Base-by-base conservation (phyloP, 495 filamentous ascomycete genomes). In the Letharia lupina region DNA sequence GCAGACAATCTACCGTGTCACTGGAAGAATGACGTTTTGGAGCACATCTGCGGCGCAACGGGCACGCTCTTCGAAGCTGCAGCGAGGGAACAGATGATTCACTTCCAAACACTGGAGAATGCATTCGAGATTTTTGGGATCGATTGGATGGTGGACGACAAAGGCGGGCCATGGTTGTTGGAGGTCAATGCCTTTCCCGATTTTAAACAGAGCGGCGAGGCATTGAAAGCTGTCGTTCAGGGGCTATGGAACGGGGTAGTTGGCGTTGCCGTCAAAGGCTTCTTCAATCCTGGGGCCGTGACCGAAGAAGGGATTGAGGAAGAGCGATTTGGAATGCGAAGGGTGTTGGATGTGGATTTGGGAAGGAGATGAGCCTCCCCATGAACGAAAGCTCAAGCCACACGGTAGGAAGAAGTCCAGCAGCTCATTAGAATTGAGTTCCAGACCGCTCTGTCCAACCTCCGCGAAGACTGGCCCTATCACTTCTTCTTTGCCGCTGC, bases 141-240 rank as follows among this genome's bases (percentile, higher is more conserved):
- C 35, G 94, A 98, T 72, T 98, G 95, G 73, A 70, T 98, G 67
- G 86, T 96, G 16, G 90, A 93, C 74, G 82, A 75, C 8, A 58
- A 67, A 6, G 86, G 85, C 1, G 80, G 65, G 5, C 83, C 85
- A 31, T 96, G 83, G 82, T 75, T 98, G 71, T 75, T 98, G 61
- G 94, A 98, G 79, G 83, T 96, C n/a, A 98, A 98, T 77, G 89
- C 93, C 1, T 98, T 93, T 75, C 94, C 94, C 57, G 94, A 98
- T 76, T 97, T 97, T 71, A 84, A 75, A 71, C 93, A 97, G 83
- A 96, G 91, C 16, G 93, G 94, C 4, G 85, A 84, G 15, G 84
- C 87, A 60, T 74, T 91, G 65, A 86, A 79, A 70, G 82, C 78
- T 8, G 75, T 97, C 63, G 86, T 98, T 16, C 80, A 77, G 7